These are phyloP conservation scores for Umbilicus rupestris DNA, from an alignment of 164 flowering plant genomes.

Conservation along the genomic window DNA sequence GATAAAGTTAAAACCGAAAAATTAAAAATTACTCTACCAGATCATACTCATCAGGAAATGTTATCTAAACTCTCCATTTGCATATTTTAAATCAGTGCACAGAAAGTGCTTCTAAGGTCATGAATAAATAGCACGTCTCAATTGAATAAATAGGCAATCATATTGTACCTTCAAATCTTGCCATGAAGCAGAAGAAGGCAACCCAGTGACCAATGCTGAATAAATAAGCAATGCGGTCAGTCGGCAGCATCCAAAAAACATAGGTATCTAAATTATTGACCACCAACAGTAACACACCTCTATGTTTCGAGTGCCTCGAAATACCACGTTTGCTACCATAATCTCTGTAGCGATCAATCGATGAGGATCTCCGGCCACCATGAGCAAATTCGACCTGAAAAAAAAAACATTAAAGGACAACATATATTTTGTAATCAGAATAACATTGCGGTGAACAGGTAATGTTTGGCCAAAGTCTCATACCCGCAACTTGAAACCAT, in stretches of 20 bases:
- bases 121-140: too few relatives aligned
- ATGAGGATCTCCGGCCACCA: conserved; percentile 54
- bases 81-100: too few relatives aligned
- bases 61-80: too few relatives aligned
- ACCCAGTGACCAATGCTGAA: conserved; percentile 53
- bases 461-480: conserved; percentile 5
- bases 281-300: conserved; percentile 36
- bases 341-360: conserved; percentile 37
- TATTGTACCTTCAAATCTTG: conserved; percentile 65
- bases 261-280: not conserved
- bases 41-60: too few relatives aligned
- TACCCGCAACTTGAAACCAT: conserved; percentile 54
- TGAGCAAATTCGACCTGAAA: conserved; percentile 67
- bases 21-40: too few relatives aligned
- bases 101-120: too few relatives aligned
- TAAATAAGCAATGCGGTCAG: not conserved
- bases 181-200: conserved; percentile 74
- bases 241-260: not conserved
- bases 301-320: conserved; percentile 49
- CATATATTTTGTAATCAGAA: too few relatives aligned
- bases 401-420: not conserved
- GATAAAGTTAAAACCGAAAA: too few relatives aligned
- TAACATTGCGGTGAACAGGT: not conserved
- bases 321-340: conserved; percentile 39
- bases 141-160: not conserved